Evolutionary conservation across 495 filamentous ascomycete genomes (phyloP).

Genomic region (Lasiosphaeria ovina): DNA sequence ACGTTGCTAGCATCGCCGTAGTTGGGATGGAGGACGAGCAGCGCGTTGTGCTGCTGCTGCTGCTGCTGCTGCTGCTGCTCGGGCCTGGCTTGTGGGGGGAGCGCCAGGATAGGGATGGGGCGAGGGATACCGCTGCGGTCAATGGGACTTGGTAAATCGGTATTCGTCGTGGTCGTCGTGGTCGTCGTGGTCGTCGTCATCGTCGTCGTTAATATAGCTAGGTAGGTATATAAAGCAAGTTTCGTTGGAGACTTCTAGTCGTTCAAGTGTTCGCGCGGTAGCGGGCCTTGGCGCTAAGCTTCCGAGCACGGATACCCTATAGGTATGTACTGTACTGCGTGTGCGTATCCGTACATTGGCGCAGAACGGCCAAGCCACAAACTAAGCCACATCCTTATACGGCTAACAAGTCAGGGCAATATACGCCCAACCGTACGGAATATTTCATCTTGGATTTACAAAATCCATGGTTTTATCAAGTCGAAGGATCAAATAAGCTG

Average conservation of each 20-base stretch:
- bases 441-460: no score
- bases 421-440: no score
- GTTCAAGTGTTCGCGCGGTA: background rate
- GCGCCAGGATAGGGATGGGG: background rate
- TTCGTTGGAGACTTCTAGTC: background rate
- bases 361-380: no score
- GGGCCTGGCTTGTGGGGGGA: background rate
- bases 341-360: no score
- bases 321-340: no score
- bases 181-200: background rate
- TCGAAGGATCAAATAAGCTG: no score
- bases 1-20: slow-evolving; percentile 1
- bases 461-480: no score
- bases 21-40: background rate
- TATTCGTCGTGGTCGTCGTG: background rate
- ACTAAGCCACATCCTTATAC: no score
- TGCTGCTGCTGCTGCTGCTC: background rate
- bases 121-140: background rate
- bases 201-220: background rate
- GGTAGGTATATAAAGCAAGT: background rate
- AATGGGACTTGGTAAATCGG: background rate
- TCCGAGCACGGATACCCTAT: background rate
- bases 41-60: background rate
- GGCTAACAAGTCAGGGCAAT: no score
- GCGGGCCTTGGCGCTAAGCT: background rate